These are phyloP conservation scores for Coemansia asiatica DNA, from an alignment of 192 early-diverging fungal genomes.

Conservation along the genomic window DNA sequence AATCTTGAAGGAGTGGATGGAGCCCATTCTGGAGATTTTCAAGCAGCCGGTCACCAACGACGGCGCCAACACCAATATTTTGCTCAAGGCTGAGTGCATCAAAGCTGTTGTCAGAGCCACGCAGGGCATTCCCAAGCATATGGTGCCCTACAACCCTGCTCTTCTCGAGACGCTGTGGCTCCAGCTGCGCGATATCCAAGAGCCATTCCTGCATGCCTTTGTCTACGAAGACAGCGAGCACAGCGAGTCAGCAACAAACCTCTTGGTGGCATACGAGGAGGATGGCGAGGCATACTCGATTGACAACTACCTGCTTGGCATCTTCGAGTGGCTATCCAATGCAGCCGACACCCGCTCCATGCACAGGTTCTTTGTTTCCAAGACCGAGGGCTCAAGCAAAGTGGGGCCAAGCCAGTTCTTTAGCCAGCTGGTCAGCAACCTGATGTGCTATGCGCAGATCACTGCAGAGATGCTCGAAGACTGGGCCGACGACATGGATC, in stretches of 20 bases:
- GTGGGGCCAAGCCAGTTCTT: conserved; percentile 53
- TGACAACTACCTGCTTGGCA: conserved; percentile 36
- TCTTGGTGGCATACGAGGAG: conserved; percentile 38
- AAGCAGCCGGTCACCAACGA: conserved; percentile 47
- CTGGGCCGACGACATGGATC: conserved; percentile 82
- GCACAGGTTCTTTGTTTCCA: conserved; percentile 41
- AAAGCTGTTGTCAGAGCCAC: conserved; percentile 35
- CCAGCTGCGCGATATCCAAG: conserved; percentile 38
- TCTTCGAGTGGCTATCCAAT: conserved; percentile 51
- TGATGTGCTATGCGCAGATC: conserved; percentile 78
- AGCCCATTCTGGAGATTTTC: conserved; percentile 65
- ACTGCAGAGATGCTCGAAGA: conserved; percentile 73
- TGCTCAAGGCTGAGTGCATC: conserved; percentile 46
- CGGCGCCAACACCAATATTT: conserved; percentile 30
- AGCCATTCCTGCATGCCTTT: conserved; percentile 45
- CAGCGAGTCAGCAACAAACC: conserved; percentile 33
- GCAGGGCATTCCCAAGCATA: conserved; percentile 32
- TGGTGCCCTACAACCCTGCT: conserved; percentile 21
- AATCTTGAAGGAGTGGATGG: conserved; percentile 77
- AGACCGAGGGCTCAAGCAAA: background rate
- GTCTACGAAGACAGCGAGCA: conserved; percentile 46
- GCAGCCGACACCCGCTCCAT: conserved; percentile 28
- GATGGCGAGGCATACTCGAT: conserved; percentile 31
- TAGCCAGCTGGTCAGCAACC: conserved; percentile 58
- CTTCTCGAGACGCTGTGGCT: conserved; percentile 41